These are phyloP conservation scores for Elsinoe ampelina DNA, from an alignment of 2,329 filamentous ascomycete species.

Conservation along the genomic window DNA sequence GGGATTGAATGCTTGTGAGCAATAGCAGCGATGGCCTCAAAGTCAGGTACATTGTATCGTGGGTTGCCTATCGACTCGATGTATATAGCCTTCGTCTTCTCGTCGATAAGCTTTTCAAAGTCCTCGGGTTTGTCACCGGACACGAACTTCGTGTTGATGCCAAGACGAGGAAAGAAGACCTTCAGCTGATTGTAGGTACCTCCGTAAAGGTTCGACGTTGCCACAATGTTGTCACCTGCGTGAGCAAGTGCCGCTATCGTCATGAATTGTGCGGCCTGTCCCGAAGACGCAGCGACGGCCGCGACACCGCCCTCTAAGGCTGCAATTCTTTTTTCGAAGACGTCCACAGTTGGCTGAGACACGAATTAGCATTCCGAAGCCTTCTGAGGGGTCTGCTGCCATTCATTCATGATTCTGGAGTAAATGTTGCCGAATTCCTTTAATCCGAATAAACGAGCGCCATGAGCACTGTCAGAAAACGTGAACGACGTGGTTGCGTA, in stretches of 20 bases:
- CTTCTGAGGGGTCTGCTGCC: too few species aligned
- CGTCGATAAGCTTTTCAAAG: constrained; percentile 74
- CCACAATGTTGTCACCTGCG: constrained; percentile 84
- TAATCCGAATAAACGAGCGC: constrained; percentile 87
- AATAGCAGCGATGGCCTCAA: constrained; percentile 74
- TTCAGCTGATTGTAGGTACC: constrained; percentile 98
- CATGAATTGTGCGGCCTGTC: constrained; percentile 89
- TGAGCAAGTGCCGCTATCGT: constrained; percentile 74
- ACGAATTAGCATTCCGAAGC: constrained; percentile 46
- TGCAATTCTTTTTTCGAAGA: constrained; percentile 94
- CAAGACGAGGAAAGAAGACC: constrained; percentile 76
- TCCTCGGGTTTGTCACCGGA: constrained; percentile 69
- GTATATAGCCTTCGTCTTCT: constrained; percentile 87
- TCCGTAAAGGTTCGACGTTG: constrained; percentile 83
- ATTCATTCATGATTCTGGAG: constrained; percentile 91
- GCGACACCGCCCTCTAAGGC: constrained; percentile 87
- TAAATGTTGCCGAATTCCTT: constrained; percentile 98
- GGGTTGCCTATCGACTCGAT: constrained; percentile 92
- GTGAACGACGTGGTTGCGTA: constrained; percentile 86
- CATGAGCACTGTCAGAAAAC: constrained; percentile 95
- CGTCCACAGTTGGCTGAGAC: constrained; percentile 73
- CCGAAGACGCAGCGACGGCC: constrained; percentile 74
- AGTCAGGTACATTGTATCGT: constrained; percentile 83
- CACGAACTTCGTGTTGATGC: constrained; percentile 82
- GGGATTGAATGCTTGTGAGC: constrained; percentile 59